A percentile compares a stretch with the other conserved stretches of the same genome.
Evolutionary conservation across 78 protist genomes (phyloP).

Genomic region (Cavenderia fasciculata): DNA sequence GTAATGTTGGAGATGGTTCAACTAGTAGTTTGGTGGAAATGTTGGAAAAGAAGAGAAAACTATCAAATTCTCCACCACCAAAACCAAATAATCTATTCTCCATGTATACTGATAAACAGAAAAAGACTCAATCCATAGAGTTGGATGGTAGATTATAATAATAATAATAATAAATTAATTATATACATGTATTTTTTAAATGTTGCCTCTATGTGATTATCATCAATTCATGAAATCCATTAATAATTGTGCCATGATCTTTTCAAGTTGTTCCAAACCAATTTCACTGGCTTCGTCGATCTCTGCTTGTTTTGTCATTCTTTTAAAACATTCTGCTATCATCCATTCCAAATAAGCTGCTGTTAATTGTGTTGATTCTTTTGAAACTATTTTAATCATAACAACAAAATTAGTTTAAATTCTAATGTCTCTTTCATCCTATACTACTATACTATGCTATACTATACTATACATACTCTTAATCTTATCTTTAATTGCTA

Average conservation of each 20-base stretch:
- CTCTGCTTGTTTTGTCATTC: slow-evolving; percentile 26
- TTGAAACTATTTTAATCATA: neutral
- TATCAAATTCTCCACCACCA: neutral
- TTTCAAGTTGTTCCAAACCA: slow-evolving; percentile 5
- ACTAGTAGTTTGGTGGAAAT: too few relatives aligned
- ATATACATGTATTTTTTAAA: neutral
- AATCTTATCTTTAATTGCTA: slow-evolving; percentile 7
- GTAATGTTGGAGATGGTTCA: too few relatives aligned
- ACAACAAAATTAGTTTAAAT: neutral
- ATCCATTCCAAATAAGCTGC: neutral
- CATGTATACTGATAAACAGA: neutral
- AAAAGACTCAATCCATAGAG: neutral
- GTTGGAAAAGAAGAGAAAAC: neutral
- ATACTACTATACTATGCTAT: too few relatives aligned
- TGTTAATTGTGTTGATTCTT: slow-evolving; percentile 6
- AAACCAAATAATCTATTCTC: slow-evolving; percentile 5
- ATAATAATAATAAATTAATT: too few relatives aligned
- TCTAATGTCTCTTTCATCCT: neutral
- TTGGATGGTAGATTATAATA: neutral
- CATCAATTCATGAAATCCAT: neutral
- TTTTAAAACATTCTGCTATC: slow-evolving; percentile 1
- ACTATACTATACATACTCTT: too few relatives aligned
- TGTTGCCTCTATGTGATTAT: too few relatives aligned
- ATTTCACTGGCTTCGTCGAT: neutral
- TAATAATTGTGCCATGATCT: neutral